A percentile compares a stretch with the other conserved stretches of the same genome.
Evolutionary conservation across 148 eudicot genomes (phyloP).

Genomic region (Vaccinium darrowii): DNA sequence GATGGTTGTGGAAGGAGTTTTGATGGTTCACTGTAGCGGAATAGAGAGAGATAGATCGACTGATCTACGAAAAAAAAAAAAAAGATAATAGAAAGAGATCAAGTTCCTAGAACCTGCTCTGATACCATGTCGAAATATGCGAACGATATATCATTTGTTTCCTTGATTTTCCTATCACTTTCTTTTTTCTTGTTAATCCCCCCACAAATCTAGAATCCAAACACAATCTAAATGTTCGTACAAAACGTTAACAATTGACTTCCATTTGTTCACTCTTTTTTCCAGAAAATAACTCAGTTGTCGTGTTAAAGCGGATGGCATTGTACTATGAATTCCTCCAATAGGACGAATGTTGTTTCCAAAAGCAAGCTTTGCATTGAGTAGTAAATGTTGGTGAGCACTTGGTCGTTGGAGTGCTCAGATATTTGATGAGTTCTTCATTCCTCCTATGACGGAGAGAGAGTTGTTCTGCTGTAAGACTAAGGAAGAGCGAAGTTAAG

Average conservation of each 20-base stretch:
- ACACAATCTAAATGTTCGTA: neutral
- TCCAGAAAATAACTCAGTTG: conserved; percentile 51
- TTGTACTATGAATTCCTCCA: conserved; percentile 54
- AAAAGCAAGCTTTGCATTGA: conserved; percentile 53
- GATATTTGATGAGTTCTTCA: conserved; percentile 37
- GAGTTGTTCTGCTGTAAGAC: neutral
- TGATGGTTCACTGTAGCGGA: too few relatives aligned
- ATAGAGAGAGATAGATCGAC: too few relatives aligned
- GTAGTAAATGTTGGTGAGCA: conserved; percentile 37
- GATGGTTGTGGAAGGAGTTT: too few relatives aligned
- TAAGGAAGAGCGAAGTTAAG: neutral
- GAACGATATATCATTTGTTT: neutral
- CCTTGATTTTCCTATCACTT: neutral
- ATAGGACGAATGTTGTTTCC: conserved; percentile 54
- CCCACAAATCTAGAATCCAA: neutral
- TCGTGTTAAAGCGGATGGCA: conserved; percentile 38
- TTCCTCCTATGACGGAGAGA: conserved; percentile 35
- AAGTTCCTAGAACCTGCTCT: too few relatives aligned
- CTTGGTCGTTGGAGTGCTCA: conserved; percentile 42
- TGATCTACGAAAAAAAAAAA: too few relatives aligned
- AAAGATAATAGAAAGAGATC: too few relatives aligned
- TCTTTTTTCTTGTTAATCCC: neutral
- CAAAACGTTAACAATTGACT: conserved; percentile 12
- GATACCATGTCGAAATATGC: too few relatives aligned
- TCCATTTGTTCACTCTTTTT: conserved; percentile 36